phyloP scores from a whole-genome alignment of 352 stramenopile genomes.

The Globisporangium megalacanthum region DNA sequence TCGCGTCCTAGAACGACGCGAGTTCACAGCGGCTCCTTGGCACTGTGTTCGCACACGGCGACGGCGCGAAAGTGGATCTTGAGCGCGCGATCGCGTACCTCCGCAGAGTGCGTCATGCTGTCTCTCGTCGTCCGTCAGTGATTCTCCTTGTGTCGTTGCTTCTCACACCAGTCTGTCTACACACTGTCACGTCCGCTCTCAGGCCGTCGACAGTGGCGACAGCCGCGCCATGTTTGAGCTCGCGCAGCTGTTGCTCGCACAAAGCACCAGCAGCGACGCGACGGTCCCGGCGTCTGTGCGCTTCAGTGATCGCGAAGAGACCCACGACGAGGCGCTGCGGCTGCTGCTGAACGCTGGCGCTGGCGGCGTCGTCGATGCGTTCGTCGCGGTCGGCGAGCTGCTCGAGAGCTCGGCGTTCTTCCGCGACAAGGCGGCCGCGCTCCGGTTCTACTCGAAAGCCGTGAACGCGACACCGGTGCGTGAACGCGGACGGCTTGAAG shows the following conservation, averaged over 20 bases:
- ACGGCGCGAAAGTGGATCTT: conserved; percentile 47
- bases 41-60: conserved; percentile 33
- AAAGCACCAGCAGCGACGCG: background rate
- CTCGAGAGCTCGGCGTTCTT: conserved; percentile 50
- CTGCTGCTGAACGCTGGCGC: conserved; percentile 50
- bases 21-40: conserved; percentile 46
- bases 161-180: background rate
- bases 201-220: conserved; percentile 34
- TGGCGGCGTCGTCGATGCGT: conserved; percentile 29
- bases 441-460: conserved; percentile 61
- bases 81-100: conserved; percentile 52
- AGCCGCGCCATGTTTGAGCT: conserved; percentile 51
- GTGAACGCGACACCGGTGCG: conserved; percentile 22
- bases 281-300: conserved; percentile 15
- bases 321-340: conserved; percentile 54
- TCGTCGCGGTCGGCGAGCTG: conserved; percentile 40
- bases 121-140: background rate
- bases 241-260: conserved; percentile 35
- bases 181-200: background rate
- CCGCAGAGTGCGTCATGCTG: conserved; percentile 21
- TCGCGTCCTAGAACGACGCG: conserved; percentile 23
- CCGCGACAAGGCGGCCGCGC: conserved; percentile 35
- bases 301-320: conserved; percentile 46
- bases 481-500: too few relatives aligned
- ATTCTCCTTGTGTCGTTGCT: background rate